These are phyloP conservation scores for Penicillium diatomitis DNA, from an alignment of 495 filamentous ascomycete species.

Conservation along the genomic window DNA sequence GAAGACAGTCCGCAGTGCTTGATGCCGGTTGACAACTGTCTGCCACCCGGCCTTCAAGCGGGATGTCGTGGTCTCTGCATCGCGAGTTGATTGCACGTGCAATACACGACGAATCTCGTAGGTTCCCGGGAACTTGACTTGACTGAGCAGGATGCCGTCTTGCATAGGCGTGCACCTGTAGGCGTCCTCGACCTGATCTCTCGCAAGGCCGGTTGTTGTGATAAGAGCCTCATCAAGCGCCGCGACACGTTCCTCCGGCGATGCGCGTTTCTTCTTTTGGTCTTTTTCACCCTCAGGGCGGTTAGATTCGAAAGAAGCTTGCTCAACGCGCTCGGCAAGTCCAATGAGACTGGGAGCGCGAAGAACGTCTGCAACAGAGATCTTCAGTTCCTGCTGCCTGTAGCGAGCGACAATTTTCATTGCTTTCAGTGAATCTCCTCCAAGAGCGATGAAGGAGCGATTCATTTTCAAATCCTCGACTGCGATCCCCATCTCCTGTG, in stretches of 20 bases:
- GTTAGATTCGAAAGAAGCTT: background rate
- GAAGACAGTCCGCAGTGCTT: constrained; percentile 41
- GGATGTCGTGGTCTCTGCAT: background rate
- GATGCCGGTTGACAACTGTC: constrained; percentile 35
- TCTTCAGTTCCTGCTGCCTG: background rate
- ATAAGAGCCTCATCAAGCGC: background rate
- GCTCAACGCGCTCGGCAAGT: background rate
- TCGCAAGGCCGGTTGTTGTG: background rate
- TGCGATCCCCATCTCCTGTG: background rate
- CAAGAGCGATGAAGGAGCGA: background rate
- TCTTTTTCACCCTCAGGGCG: background rate
- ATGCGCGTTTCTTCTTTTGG: background rate
- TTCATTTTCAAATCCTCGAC: background rate
- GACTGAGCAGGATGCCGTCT: constrained; percentile 31
- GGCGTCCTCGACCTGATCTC: constrained; percentile 29
- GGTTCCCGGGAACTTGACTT: constrained; percentile 22
- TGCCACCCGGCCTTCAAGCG: constrained; percentile 31
- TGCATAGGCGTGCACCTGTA: constrained; percentile 52
- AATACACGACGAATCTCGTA: constrained; percentile 16
- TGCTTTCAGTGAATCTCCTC: background rate
- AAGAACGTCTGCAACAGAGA: background rate
- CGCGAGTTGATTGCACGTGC: background rate
- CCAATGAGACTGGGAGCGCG: background rate
- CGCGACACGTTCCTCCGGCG: background rate
- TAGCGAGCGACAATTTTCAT: background rate